Conservation (phyloP, 75 land plant species). For the Cryptomeria japonica region DNA sequence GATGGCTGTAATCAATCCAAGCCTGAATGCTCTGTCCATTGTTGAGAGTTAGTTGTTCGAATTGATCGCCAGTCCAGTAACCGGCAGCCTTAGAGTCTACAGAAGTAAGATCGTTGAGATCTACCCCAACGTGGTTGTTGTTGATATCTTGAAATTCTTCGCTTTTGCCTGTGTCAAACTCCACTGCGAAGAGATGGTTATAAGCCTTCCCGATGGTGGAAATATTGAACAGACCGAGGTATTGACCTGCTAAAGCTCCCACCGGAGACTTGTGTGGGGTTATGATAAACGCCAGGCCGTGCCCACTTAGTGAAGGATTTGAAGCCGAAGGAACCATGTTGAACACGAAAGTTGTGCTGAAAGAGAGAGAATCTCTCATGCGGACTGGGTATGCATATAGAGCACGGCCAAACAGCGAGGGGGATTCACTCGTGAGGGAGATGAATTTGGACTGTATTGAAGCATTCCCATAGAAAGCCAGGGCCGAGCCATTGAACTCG, state of each 20-base stretch:
- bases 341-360: constrained; percentile 11
- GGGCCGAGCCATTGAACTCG: too few species aligned
- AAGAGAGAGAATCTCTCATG: neutral
- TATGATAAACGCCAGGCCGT: constrained; percentile 15
- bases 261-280: neutral
- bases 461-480: too few species aligned
- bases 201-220: neutral
- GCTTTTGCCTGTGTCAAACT: constrained; percentile 18
- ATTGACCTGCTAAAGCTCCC: neutral
- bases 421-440: too few species aligned
- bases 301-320: neutral
- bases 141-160: constrained; percentile 11
- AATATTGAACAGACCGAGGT: constrained; percentile 24
- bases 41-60: neutral
- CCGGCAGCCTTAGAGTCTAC: constrained; percentile 10
- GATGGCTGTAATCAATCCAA: neutral
- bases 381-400: too few species aligned
- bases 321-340: neutral
- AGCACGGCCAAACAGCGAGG: too few species aligned
- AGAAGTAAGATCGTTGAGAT: constrained; percentile 19
- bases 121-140: constrained; percentile 21
- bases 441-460: too few species aligned
- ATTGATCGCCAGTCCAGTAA: neutral
- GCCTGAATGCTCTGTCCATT: constrained; percentile 10
- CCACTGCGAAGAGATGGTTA: constrained; percentile 19